Conservation (phyloP, 2,329 filamentous ascomycete genomes). For the Aureobasidium lini region DNA sequence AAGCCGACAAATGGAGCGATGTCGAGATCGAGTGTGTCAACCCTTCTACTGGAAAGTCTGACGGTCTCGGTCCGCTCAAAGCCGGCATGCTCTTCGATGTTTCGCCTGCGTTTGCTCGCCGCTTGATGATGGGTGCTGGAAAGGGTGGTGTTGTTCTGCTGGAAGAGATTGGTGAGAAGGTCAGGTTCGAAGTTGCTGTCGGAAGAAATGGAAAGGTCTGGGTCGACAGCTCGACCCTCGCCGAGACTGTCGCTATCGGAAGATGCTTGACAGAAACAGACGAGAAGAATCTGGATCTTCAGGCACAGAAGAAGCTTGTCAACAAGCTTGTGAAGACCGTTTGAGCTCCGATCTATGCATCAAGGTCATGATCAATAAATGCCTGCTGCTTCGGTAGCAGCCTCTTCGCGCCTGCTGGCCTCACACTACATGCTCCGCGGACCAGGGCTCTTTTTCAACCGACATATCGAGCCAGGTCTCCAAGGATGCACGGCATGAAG, state of each 20-base stretch:
- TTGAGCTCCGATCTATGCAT: conserved; percentile 16
- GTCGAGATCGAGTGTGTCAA: conserved; percentile 87
- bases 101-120: conserved; percentile 71
- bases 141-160: conserved; percentile 64
- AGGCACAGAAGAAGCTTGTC: conserved; percentile 64
- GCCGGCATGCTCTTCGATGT: conserved; percentile 83
- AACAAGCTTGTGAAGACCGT: conserved; percentile 56
- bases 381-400: neutral
- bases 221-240: conserved; percentile 72
- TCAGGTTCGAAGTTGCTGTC: conserved; percentile 88
- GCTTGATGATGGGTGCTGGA: conserved; percentile 57
- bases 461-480: no score
- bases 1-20: conserved; percentile 75
- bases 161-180: conserved; percentile 71
- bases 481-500: no score
- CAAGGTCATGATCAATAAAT: neutral
- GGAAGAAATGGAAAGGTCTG: conserved; percentile 89
- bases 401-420: neutral
- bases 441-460: no score
- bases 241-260: conserved; percentile 69
- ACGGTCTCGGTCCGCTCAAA: conserved; percentile 74
- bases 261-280: conserved; percentile 73
- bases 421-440: no score
- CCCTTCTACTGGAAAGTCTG: conserved; percentile 74
- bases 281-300: conserved; percentile 53